Evolutionary conservation across 768 basidiomycete genomes (phyloP), one percentile per base, ranked within the genome.

Genomic region (Austroboletus eburneus): DNA sequence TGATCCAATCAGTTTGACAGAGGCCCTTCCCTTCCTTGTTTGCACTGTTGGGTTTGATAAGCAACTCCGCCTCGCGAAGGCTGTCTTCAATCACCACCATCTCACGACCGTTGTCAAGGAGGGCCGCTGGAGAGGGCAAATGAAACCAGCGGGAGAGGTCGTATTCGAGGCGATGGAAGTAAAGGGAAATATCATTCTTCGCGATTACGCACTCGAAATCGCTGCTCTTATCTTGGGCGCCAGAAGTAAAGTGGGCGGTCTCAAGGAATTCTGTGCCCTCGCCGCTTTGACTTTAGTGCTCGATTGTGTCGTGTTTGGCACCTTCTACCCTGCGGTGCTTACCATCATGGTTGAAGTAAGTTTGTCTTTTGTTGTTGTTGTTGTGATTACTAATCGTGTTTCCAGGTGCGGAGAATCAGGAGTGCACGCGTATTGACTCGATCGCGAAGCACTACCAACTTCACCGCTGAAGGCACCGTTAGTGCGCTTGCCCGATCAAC

Each of bases 11-110:
- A 85, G 85, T 9, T 76, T 99, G 42, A 91, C 90, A 9, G 96
- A 99, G 66, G 95, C 96, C 0, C 78, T 99, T 0, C 96, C 96
- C 0, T 98, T 98, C 82, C 74, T 98, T 39, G 94, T 99, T 29
- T 95, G 95, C 66, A 96, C 93, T 2, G 83, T 99, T 49, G 95
- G 95, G 7, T 99, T 98, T 65, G 96, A 99, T 69, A 98, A 99
- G 65, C 95, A 94, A 0, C 83, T 95, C 38, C 80, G 90, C 7
- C 82, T 99, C 21, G 94, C 93, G 3, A 78, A 85, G 12, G 86
- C 92, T 2, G 89, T 98, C 14, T 91, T 97, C 69, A 77, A 80
- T 23, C 88, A 93, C 56, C 89, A 87, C 2, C 79, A 87, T 39
- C 68, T 83, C 22, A 57, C 59, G n/a, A 55, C 59, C 29, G 69